These are phyloP conservation scores for Umbelopsis isabellina DNA, from an alignment of 192 early-diverging fungal genomes.

Conservation along the genomic window DNA sequence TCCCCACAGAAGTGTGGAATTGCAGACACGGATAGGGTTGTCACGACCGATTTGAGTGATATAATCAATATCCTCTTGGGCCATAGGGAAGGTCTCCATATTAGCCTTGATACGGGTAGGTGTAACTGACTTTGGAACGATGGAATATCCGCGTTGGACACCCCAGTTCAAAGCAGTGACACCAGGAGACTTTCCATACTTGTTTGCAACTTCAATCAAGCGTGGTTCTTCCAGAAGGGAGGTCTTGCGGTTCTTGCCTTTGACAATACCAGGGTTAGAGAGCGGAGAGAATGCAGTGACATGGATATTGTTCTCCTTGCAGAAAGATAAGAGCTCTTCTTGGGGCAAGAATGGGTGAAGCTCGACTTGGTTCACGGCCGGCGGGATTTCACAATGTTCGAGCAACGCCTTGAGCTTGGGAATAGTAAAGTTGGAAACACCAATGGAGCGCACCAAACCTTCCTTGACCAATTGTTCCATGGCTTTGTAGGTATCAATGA, in stretches of 20 bases:
- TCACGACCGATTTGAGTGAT: constrained; percentile 28
- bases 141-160: constrained; percentile 47
- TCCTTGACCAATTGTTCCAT: constrained; percentile 74
- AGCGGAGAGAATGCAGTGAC: constrained; percentile 70
- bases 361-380: constrained; percentile 72
- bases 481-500: constrained; percentile 61
- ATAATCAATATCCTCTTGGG: constrained; percentile 22
- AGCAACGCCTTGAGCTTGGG: constrained; percentile 65
- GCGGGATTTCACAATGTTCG: constrained; percentile 61
- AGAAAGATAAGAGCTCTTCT: constrained; percentile 57
- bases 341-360: constrained; percentile 63
- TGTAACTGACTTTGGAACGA: constrained; percentile 67
- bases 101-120: constrained; percentile 56
- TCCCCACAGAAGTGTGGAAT: constrained; percentile 12
- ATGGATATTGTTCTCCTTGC: constrained; percentile 55
- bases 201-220: constrained; percentile 42
- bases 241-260: constrained; percentile 39
- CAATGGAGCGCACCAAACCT: constrained; percentile 68
- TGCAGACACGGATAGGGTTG: constrained; percentile 21
- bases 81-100: constrained; percentile 44
- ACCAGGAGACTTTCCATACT: constrained; percentile 51
- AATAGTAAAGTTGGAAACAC: constrained; percentile 78
- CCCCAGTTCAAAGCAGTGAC: constrained; percentile 64
- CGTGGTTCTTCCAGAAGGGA: constrained; percentile 17
- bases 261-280: constrained; percentile 46